Evolutionary conservation across 148 eudicot genomes (phyloP), one percentile per base, ranked within the genome.

Genomic region (Vaccinium vitisidaea): DNA sequence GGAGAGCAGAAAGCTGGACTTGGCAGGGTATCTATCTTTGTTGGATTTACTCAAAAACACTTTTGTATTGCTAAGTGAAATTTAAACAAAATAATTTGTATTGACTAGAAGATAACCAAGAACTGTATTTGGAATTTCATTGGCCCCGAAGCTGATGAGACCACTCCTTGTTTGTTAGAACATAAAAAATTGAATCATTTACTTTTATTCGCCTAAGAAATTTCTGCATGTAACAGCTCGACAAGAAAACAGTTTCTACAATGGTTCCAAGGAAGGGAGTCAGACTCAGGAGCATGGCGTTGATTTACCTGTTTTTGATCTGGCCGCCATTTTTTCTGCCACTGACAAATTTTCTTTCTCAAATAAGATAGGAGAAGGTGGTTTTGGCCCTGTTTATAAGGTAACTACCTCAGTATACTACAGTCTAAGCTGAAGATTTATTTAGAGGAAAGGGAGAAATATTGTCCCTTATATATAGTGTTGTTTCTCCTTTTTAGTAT

Each of bases 341-440:
- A 88, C 92, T 14, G 21, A 88, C 67, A 80, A 82, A 32, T 90
- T 88, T 71, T 80, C 87, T 49, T 82, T 75, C 10, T 59, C 3
- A 27, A 86, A 90, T 50, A 83, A 83, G 87, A 84, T 90, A 49
- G 92, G 92, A 49, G 63, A 86, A 80, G 92, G 90, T 59, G 92
- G 92, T 53, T 90, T 90, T 77, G 90, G 92, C 65, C 86, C 85
- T 32, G 91, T 90, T 25, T 90, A 90, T 77, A 90, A 88, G 90
- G 92, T 90, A 84, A 71, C 49, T 83, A 19, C 75, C 25, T 39
- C n/a, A 18, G 7, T 67, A 15, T 21, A 49, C 52, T 8, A 50
- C 5, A 12, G 54, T 9, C 71, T 80, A 58, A 50, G 63, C 25
- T 84, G 32, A 67, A 27, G 49, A 61, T 36, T 83, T 56, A 46